A percentile compares a stretch with the other conserved stretches of the same genome.
Conservation (phyloP, 257 asterid genomes). For the Solanum sejunctum region DNA sequence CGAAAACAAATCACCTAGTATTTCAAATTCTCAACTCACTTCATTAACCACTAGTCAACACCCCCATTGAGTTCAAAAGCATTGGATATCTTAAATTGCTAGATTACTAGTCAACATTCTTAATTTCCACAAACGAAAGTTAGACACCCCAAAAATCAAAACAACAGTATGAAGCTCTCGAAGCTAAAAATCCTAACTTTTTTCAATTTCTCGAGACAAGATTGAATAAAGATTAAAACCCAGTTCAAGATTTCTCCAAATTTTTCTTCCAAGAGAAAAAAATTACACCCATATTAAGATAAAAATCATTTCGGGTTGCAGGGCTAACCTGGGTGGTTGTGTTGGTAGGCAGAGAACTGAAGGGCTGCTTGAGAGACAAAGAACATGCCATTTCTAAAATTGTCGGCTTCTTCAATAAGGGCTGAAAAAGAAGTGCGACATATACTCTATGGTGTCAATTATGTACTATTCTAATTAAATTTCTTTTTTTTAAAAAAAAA, state of each 20-base stretch:
- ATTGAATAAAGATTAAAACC: neutral
- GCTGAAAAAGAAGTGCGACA: neutral
- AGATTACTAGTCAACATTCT: neutral
- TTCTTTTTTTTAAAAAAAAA: too few species aligned
- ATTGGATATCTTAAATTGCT: neutral
- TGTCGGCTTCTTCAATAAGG: neutral
- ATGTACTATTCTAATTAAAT: neutral
- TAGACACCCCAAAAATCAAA: neutral
- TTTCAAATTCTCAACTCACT: neutral
- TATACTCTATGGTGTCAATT: neutral
- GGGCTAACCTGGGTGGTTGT: slow-evolving; percentile 24
- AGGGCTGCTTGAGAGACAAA: slow-evolving; percentile 29
- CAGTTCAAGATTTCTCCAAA: neutral
- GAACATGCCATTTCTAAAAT: slow-evolving; percentile 30
- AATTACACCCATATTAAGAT: neutral
- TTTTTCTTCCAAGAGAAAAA: neutral
- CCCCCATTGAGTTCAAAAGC: neutral
- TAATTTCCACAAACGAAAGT: neutral
- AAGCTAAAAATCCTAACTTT: neutral
- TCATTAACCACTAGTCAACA: neutral
- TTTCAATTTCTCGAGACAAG: neutral
- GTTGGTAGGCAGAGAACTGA: slow-evolving; percentile 6
- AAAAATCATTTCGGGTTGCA: neutral
- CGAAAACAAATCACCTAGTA: neutral
- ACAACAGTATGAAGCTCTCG: neutral